Evolutionary conservation across 1,139 yeast species (phyloP).

Genomic region (Kodamaea suecica): DNA sequence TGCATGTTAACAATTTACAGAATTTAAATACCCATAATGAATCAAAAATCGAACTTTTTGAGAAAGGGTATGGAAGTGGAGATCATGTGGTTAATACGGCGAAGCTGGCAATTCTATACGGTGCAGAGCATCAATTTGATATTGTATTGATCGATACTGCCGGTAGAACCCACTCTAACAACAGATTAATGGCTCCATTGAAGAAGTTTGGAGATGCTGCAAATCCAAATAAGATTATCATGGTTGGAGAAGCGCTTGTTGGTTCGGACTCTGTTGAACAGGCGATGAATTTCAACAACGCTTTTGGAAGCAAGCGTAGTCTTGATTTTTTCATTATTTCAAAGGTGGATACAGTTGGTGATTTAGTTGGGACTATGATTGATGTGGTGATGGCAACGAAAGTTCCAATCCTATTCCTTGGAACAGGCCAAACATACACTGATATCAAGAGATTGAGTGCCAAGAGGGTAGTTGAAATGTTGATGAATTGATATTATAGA

Average conservation of each 20-base stretch:
- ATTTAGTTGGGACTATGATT: conserved; percentile 93
- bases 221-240: conserved; percentile 90
- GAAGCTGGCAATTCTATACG: conserved; percentile 84
- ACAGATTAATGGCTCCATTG: conserved; percentile 91
- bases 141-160: conserved; percentile 95
- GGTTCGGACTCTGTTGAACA: conserved; percentile 98
- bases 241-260: conserved; percentile 98
- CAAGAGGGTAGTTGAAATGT: conserved; percentile 84
- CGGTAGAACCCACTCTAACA: conserved; percentile 94
- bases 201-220: conserved; percentile 96
- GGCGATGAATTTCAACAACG: conserved; percentile 87
- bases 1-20: conserved; percentile 82
- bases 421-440: conserved; percentile 96
- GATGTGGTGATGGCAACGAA: conserved; percentile 97
- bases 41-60: conserved; percentile 73
- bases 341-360: conserved; percentile 97
- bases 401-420: conserved; percentile 91
- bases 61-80: conserved; percentile 96
- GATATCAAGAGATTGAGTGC: conserved; percentile 92
- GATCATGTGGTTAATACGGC: conserved; percentile 92
- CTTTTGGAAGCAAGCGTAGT: conserved; percentile 80
- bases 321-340: conserved; percentile 91
- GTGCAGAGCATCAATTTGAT: conserved; percentile 61
- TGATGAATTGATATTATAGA: conserved; percentile 63
- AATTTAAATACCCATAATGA: conserved; percentile 47